phyloP scores from a whole-genome alignment of 1,284 basidiomycete species.

The Wolfiporia cocos region DNA sequence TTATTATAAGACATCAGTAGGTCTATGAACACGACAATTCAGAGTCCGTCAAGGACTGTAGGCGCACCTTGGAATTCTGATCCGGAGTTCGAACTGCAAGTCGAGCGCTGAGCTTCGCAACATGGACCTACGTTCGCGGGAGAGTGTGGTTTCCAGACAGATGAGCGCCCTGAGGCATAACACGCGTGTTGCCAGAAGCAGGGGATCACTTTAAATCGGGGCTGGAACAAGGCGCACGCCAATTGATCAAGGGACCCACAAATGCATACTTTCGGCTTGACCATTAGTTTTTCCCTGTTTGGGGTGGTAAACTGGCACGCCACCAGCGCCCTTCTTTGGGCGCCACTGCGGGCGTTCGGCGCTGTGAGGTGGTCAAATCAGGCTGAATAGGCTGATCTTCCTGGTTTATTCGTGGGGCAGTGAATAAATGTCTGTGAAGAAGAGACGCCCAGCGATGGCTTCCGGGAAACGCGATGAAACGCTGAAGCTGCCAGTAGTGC shows the following conservation, averaged over 20 bases:
- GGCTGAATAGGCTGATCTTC: too few relatives aligned
- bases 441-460: too few relatives aligned
- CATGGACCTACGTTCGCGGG: slow-evolving; percentile 12
- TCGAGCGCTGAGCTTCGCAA: slow-evolving; percentile 4
- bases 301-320: background rate
- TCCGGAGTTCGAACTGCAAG: slow-evolving; percentile 6
- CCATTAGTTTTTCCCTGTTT: background rate
- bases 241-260: slow-evolving; percentile 10
- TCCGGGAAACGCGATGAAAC: too few relatives aligned
- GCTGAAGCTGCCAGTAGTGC: too few relatives aligned
- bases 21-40: slow-evolving; percentile 1
- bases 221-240: too few relatives aligned
- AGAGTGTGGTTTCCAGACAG: background rate
- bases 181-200: slow-evolving; percentile 3
- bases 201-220: background rate
- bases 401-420: too few relatives aligned
- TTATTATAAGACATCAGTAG: too few relatives aligned
- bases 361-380: too few relatives aligned
- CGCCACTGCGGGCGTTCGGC: too few relatives aligned
- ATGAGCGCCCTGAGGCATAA: slow-evolving; percentile 2
- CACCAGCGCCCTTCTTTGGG: too few relatives aligned
- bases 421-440: too few relatives aligned
- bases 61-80: slow-evolving; percentile 4
- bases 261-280: slow-evolving; percentile 1
- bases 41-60: background rate